Evolutionary conservation across 202 grass and related monocot genomes (phyloP), one percentile per base, ranked within the genome.

Genomic region (Elaeis oleifera): DNA sequence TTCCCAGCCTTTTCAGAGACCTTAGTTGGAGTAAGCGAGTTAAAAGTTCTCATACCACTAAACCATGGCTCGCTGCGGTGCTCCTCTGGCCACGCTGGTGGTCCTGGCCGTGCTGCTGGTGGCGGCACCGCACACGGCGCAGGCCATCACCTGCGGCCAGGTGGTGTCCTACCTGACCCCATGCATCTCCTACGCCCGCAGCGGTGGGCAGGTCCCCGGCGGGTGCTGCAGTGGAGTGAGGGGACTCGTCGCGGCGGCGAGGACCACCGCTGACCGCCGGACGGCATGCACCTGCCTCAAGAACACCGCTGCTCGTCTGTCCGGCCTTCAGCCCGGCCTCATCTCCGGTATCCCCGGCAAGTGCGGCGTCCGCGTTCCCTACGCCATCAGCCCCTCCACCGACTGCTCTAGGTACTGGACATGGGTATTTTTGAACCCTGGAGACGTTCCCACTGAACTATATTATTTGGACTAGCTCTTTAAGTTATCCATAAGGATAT

Each of bases 341-440:
- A 78, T 71, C 58, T 36, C 84, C 54, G 39, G 23, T 68, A 65
- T 80, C 71, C 84, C 84, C 16, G 49, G 18, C 57, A 82, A 82
- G 70, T 95, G 84, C 61, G 75, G 81, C 16, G 78, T 95, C 61
- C 24, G 6, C 36, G 78, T 89, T 0, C 44, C 32, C 0, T 85
- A 85, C 79, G 54, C 81, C 69, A 82, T 94, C 81, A 71, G 75
- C 58, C 5, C 80, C 65, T 85, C 89, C 65, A 94, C 84, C 11
- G 61, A 95, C 76, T 88, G 84, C 84, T 58, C 28, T 72, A 88
- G 66, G 84, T 81, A 80, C 23, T 2, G 32, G 4, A 1, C 4
- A 9, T 44, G 11, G 9, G 2, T 44, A 9, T 2, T 13, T 13
- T 44, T 44, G 36, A 11, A 44, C 36, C 11, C 9, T 44, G 36